Percentiles rank a stretch among this genome's conserved stretches.
Evolutionary conservation across 1,284 basidiomycete species (phyloP).

Genomic region (Marasmius tenuissimus): DNA sequence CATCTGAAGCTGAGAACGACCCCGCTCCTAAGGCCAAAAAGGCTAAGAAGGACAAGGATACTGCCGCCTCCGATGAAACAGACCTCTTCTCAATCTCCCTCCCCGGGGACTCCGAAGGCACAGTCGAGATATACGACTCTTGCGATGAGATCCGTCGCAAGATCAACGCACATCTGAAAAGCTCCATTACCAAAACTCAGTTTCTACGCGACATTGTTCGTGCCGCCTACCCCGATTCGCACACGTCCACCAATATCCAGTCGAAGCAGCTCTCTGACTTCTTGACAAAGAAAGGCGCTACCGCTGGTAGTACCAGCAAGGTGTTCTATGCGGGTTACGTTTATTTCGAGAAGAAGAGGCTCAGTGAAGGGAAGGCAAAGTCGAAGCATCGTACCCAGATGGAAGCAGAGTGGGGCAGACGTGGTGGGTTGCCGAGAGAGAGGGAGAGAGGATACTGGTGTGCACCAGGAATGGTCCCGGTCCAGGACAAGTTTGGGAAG

Average conservation of each 20-base stretch:
- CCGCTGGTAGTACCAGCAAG: conserved; percentile 16
- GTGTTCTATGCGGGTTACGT: conserved; percentile 19
- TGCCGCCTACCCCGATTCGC: conserved; percentile 11
- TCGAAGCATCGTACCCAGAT: conserved; percentile 15
- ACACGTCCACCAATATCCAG: conserved; percentile 16
- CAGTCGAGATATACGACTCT: conserved; percentile 15
- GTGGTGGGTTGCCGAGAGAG: conserved; percentile 12
- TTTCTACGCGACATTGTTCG: conserved; percentile 19
- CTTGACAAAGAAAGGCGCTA: conserved; percentile 15
- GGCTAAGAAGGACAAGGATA: not conserved
- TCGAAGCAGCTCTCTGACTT: conserved; percentile 19
- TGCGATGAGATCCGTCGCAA: conserved; percentile 18
- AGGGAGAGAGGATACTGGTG: not conserved
- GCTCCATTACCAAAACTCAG: conserved; percentile 15
- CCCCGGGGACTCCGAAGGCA: conserved; percentile 13
- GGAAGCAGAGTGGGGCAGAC: conserved; percentile 15
- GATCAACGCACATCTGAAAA: conserved; percentile 15
- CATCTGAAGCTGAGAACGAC: not conserved
- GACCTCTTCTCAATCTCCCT: conserved; percentile 17
- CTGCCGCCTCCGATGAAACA: not conserved
- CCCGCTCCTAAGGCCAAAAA: not conserved
- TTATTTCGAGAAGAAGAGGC: conserved; percentile 20
- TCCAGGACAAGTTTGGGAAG: not conserved
- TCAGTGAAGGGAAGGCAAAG: conserved; percentile 18
- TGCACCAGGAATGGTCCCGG: not conserved